Base-by-base conservation (phyloP, 306 rosid species). In the Medicago arabica region DNA sequence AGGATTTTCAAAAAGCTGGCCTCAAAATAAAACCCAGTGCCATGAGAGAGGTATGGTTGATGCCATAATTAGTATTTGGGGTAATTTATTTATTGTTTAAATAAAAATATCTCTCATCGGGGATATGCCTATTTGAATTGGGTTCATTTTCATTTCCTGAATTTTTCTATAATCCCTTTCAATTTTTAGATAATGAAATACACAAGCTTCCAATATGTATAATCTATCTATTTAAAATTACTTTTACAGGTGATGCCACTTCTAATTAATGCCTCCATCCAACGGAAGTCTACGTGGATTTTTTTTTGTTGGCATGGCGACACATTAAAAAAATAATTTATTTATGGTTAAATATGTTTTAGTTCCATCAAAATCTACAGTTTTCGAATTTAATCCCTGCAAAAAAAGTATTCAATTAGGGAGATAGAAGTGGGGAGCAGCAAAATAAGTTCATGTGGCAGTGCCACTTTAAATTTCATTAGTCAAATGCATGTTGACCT, bases 11-110 rank as follows among this genome's bases (percentile, higher is more conserved):
- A 85, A 86, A 84, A 83, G 96, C 98, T 58, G 86, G 80, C 83
- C 80, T 84, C 83, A 87, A 80, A 90, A 90, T 92, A 75, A 83
- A 91, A 69, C 98, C 97, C 62, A 94, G 97, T 90, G 98, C 98
- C 81, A 94, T 94, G 97, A 86, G 97, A 81, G 98, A 94, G 96
- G 98, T 94, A 86, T 79, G 80, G 44, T 54, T 51, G 36, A 66
- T 81, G 25, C 21, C 19, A 74, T 34, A 34, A 34, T 34, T 5
- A 5, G 7, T 34, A 34, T 34, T 34, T 4, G 7, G 38, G 7
- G 7, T 34, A 34, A 34, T 57, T 61, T 60, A 51, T 53, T 16
- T 62, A 50, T 67, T 43, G 61, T 3, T 69, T 6, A 57, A 71
- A 34, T 34, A 4, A 64, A 64, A 57, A 57, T 40, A 44, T 55